Evolutionary conservation across 805 yeast species (phyloP), one percentile per base, ranked within the genome.

Genomic region (Metschnikowia koreensis): DNA sequence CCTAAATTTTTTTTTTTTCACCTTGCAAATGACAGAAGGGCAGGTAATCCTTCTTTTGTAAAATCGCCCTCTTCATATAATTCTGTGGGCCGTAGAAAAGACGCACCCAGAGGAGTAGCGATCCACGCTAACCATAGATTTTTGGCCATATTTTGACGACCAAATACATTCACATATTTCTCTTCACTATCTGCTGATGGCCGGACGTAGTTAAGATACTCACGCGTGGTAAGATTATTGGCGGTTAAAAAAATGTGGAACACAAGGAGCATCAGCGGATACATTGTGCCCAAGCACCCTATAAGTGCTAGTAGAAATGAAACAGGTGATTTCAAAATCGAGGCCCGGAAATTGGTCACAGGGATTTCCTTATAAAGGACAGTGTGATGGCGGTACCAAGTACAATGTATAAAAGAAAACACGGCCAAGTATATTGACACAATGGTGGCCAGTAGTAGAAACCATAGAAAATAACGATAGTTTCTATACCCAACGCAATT

Each of bases 221-320:
- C 96, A 55, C 91, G 74, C 7, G 96, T 88, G 8, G 92, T 84
- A 55, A 85, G 75, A 44, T 84, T 84, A 7, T 80, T 75, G 1
- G 80, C 61, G 0, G 82, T 79, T 46, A 88, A 65, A 46, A 72
- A 77, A 0, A 81, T 37, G 60, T 89, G 96, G 57, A 77, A 79
- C 0, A 67, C 40, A 16, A 86, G 61, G 13, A 89, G 65, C 27
- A 82, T 54, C 0, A 74, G 43, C 1, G 94, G 92, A 59, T 86
- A 87, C 2, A 76, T 55, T n/a, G 80, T 33, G 2, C 71, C 68
- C 1, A 84, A 28, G 1, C 72, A 63, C 0, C 79, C 73, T 48
- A 77, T 79, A 2, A 87, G 67, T 1, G 77, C 75, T n/a, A 86
- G 67, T 42, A 86, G 70, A 11, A 88, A 63, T 6, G 81, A 65